phyloP scores from a whole-genome alignment of 2,329 filamentous ascomycete species.

The Drechslera avenae region DNA sequence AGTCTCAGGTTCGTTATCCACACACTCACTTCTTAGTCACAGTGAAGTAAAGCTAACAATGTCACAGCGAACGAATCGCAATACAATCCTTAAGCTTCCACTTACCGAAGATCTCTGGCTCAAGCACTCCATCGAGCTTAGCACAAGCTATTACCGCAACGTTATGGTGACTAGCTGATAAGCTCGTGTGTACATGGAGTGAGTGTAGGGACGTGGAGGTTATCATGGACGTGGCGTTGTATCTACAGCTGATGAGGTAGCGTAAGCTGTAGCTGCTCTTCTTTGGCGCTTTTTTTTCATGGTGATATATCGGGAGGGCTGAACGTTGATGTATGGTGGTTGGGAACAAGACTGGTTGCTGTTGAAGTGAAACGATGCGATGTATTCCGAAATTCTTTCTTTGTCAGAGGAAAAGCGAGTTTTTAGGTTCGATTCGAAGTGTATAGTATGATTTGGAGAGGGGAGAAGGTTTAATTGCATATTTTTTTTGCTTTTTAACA shows the following conservation, averaged over 20 bases:
- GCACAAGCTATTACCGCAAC: slow-evolving; percentile 69
- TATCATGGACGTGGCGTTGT: no score
- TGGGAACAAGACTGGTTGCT: no score
- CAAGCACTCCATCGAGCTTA: slow-evolving; percentile 71
- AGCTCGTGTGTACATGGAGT: no score
- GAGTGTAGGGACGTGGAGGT: no score
- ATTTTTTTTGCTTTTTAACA: neutral
- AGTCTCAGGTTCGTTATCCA: slow-evolving; percentile 39
- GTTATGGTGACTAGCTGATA: slow-evolving; percentile 44
- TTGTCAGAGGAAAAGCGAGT: neutral
- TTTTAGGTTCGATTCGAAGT: neutral
- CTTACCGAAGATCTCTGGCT: slow-evolving; percentile 75
- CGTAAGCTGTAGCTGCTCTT: no score
- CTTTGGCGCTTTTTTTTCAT: no score
- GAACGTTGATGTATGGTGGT: neutral
- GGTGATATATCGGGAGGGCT: no score
- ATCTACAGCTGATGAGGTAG: no score
- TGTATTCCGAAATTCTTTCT: neutral
- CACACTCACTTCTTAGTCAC: neutral
- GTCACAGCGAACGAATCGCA: slow-evolving; percentile 34
- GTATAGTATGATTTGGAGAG: no score
- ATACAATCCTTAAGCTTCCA: slow-evolving; percentile 63
- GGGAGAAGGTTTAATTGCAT: neutral
- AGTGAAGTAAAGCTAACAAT: slow-evolving; percentile 38
- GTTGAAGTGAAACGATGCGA: neutral